Conservation (phyloP, 129 eudicot species). For the Flaveria robusta region DNA sequence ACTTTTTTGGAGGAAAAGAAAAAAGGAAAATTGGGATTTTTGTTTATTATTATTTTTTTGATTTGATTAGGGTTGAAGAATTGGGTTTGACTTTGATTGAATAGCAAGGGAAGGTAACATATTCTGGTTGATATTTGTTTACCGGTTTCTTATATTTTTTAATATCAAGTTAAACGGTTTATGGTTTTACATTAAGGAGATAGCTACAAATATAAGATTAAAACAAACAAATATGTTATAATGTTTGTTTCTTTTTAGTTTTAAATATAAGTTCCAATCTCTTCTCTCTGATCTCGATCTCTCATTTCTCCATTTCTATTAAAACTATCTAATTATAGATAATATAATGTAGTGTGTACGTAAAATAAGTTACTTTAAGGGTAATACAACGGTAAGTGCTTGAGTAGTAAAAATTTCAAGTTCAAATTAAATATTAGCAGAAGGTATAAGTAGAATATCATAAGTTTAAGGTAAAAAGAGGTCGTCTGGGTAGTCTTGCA, state of each 20-base stretch:
- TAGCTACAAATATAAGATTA: neutral
- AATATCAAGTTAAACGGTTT: neutral
- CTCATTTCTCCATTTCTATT: too few species aligned
- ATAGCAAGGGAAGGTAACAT: constrained; percentile 36
- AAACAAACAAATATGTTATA: neutral
- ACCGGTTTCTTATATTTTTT: neutral
- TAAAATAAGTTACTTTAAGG: too few species aligned
- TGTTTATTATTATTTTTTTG: constrained; percentile 25
- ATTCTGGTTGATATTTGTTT: constrained; percentile 30
- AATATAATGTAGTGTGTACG: too few species aligned
- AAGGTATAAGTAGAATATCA: too few species aligned
- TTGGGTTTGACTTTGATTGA: constrained; percentile 46
- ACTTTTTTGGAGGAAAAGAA: constrained; percentile 25
- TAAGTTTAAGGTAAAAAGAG: too few species aligned
- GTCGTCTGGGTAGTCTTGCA: too few species aligned
- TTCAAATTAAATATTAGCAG: too few species aligned
- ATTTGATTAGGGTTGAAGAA: constrained; percentile 35
- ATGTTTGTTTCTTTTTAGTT: neutral
- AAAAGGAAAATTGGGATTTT: constrained; percentile 36
- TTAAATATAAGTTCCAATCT: too few species aligned
- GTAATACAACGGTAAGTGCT: too few species aligned
- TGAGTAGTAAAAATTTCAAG: too few species aligned
- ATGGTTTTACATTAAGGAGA: neutral
- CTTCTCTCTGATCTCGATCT: too few species aligned
- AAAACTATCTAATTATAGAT: too few species aligned